Percentiles rank a stretch among this genome's conserved stretches.
Conservation (phyloP, 2,329 filamentous ascomycete genomes). For the Clarireedia paspali region DNA sequence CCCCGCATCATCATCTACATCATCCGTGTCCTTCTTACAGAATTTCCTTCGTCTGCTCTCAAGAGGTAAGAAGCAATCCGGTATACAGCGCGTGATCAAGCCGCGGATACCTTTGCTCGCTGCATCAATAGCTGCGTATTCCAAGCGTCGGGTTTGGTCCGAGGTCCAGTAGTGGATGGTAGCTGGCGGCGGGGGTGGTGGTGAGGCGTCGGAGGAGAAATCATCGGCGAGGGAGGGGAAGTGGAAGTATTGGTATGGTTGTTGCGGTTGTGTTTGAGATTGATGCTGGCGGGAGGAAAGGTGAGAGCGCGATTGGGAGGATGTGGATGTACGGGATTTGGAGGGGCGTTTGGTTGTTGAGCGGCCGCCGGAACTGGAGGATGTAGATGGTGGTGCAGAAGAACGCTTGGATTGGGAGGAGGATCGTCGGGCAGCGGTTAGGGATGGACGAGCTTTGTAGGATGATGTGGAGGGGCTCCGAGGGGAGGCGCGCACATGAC, state of each 20-base stretch:
- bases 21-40: constrained; percentile 31
- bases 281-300: constrained; percentile 4
- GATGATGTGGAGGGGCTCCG: constrained; percentile 11
- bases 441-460: constrained; percentile 10
- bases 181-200: constrained; percentile 38
- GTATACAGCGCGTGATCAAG: constrained; percentile 52
- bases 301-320: not conserved
- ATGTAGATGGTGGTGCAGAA: not conserved
- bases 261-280: not conserved
- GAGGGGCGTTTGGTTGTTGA: constrained; percentile 9
- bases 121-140: constrained; percentile 60
- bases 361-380: constrained; percentile 2
- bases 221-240: constrained; percentile 22
- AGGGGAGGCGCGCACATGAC: constrained; percentile 11
- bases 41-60: constrained; percentile 47
- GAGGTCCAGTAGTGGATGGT: constrained; percentile 63
- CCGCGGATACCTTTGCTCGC: constrained; percentile 52
- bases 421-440: constrained; percentile 13
- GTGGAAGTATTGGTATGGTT: constrained; percentile 25
- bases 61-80: constrained; percentile 51
- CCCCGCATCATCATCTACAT: constrained; percentile 39
- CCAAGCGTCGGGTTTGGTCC: constrained; percentile 51
- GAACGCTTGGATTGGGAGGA: constrained; percentile 14
- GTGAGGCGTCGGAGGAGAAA: not conserved
- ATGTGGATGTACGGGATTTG: constrained; percentile 12